Percentiles rank a stretch among this genome's conserved stretches.
phyloP scores from a whole-genome alignment of 768 basidiomycete species.

The Rhizopogon vinicolor region DNA sequence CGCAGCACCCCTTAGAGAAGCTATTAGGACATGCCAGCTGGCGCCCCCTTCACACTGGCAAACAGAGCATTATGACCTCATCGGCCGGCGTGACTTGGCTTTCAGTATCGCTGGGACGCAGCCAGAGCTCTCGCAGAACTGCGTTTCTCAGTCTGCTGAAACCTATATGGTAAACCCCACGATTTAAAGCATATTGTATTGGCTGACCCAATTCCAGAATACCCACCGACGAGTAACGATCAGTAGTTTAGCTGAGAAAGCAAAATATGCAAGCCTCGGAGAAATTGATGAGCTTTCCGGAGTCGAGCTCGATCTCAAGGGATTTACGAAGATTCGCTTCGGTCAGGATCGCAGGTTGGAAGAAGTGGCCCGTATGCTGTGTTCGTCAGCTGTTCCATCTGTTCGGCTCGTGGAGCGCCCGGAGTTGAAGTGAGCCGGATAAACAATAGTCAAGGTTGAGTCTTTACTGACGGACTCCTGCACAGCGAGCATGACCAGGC shows the following conservation, averaged over 20 bases:
- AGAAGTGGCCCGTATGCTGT: constrained; percentile 88
- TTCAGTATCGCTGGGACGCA: constrained; percentile 28
- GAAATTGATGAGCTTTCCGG: constrained; percentile 61
- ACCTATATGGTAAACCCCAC: constrained; percentile 23
- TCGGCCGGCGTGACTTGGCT: constrained; percentile 27
- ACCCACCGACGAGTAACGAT: constrained; percentile 47
- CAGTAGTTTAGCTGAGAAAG: constrained; percentile 44
- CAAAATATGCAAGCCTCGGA: constrained; percentile 45
- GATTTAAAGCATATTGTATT: background rate
- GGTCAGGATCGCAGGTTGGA: constrained; percentile 86
- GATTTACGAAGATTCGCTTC: constrained; percentile 82
- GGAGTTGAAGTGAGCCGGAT: constrained; percentile 55
- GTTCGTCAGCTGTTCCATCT: constrained; percentile 66
- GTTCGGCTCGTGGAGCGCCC: constrained; percentile 65
- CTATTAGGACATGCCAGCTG: constrained; percentile 77
- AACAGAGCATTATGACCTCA: constrained; percentile 28
- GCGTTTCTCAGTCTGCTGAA: constrained; percentile 25
- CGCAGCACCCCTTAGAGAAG: constrained; percentile 78
- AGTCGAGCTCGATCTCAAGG: constrained; percentile 66
- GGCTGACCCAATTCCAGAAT: constrained; percentile 34
- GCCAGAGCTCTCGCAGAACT: constrained; percentile 23
- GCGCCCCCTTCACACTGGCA: constrained; percentile 76
- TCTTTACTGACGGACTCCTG: background rate
- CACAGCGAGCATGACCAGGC: constrained; percentile 82
- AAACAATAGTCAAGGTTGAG: background rate